Base-by-base conservation (phyloP, 331 rosid genomes). In the Quercus phellos region DNA sequence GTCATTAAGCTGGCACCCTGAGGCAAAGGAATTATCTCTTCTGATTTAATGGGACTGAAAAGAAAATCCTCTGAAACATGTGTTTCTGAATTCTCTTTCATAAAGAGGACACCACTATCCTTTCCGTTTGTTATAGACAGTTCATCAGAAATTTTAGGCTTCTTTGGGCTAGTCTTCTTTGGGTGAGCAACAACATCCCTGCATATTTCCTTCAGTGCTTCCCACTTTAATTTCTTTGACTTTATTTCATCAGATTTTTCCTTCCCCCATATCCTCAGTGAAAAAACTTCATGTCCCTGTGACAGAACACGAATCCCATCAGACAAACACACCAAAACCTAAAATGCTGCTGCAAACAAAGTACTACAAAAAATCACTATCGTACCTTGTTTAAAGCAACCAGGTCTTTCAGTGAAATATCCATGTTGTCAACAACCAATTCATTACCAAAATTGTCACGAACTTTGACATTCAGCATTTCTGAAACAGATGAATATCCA, bases 401-500 rank as follows among this genome's bases (percentile, higher is more conserved):
- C 22, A 50, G 64, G 64, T 83, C 78, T 26, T 43, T 35, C 16
- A 83, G 86, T 2, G 83, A 84, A 78, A 75, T 81, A 53, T 6
- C 79, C 4, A 8, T 5, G 61, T 35, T 38, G 38, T 16, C 38
- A 3, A n/a, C n/a, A 60, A 29, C 73, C 74, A 59, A 58, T 2
- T 75, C 87, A 55, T 55, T 56, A 61, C 72, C 86, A 46, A 79
- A 75, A 58, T 78, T 66, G 4, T 76, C 85, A 4, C 78, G 55
- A 42, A 80, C 83, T 4, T 70, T 84, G 29, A 22, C 55, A 1
- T 11, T 71, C 66, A 94, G 81, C 90, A 90, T 72, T 35, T 91
- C 98, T 1, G 91, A 87, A 35, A 91, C 98, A 30, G 91, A 90
- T 2, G 82, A 80, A 76, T 78, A 91, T 64, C 99, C 99, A 0